phyloP scores from a whole-genome alignment of 257 asterid genomes.

The Jaltomata sinuosa region DNA sequence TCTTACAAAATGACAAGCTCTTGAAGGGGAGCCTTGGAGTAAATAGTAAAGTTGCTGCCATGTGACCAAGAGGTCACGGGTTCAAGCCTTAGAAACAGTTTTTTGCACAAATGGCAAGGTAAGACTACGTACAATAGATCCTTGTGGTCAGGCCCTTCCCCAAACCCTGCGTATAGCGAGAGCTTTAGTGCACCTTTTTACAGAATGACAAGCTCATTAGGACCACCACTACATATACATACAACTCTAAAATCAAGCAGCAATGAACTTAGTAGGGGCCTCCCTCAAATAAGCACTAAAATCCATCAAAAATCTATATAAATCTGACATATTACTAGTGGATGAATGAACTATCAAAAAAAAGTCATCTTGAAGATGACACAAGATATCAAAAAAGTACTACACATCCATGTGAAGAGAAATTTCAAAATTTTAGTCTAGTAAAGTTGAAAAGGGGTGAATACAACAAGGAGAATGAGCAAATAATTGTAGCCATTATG shows the following conservation, averaged over 20 bases:
- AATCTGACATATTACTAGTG: neutral
- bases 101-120: neutral
- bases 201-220: neutral
- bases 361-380: neutral
- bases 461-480: neutral
- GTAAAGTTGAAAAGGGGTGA: neutral
- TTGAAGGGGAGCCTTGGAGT: neutral
- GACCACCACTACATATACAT: neutral
- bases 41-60: neutral
- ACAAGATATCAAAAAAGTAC: neutral
- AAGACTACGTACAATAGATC: neutral
- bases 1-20: neutral
- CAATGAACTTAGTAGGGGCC: slow-evolving; percentile 1
- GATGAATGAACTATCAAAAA: neutral
- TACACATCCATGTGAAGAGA: neutral
- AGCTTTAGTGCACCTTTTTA: neutral
- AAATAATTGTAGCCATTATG: neutral
- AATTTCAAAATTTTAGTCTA: neutral
- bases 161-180: too few species aligned
- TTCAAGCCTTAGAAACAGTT: neutral
- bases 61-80: neutral
- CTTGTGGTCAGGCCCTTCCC: too few species aligned
- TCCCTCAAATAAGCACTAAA: slow-evolving; percentile 5
- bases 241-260: neutral
- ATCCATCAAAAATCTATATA: neutral